phyloP scores from a whole-genome alignment of 805 yeast genomes.

The Candida oleophila region DNA sequence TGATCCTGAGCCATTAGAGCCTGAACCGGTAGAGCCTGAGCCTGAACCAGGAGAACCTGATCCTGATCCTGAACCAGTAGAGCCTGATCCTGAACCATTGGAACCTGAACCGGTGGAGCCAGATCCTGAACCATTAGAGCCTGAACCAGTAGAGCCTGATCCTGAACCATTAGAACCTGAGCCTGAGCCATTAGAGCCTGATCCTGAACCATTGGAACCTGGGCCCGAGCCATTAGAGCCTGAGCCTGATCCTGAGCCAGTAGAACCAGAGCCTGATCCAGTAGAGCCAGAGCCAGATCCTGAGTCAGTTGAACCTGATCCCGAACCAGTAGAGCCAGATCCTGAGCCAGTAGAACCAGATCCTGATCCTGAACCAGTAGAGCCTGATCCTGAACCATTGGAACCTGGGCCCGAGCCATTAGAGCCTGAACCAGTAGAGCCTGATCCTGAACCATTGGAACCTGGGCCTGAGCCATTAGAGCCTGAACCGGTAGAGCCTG shows the following conservation, averaged over 20 bases:
- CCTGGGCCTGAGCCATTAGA: background rate
- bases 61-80: background rate
- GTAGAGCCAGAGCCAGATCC: too few species aligned
- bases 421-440: background rate
- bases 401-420: background rate
- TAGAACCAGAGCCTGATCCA: too few species aligned
- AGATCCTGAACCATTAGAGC: background rate
- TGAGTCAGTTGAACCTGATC: background rate
- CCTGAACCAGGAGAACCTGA: background rate
- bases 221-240: too few species aligned
- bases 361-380: background rate
- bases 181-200: background rate
- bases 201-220: too few species aligned
- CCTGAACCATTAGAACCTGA: background rate
- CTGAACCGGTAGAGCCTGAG: background rate
- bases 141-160: background rate
- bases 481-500: background rate
- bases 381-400: background rate
- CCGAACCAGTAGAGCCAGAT: too few species aligned
- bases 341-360: background rate
- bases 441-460: background rate
- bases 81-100: background rate
- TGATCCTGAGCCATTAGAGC: background rate
- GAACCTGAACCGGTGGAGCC: background rate
- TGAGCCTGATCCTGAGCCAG: too few species aligned